Base-by-base conservation (phyloP, 257 asterid genomes). In the Solanum etuberosum region DNA sequence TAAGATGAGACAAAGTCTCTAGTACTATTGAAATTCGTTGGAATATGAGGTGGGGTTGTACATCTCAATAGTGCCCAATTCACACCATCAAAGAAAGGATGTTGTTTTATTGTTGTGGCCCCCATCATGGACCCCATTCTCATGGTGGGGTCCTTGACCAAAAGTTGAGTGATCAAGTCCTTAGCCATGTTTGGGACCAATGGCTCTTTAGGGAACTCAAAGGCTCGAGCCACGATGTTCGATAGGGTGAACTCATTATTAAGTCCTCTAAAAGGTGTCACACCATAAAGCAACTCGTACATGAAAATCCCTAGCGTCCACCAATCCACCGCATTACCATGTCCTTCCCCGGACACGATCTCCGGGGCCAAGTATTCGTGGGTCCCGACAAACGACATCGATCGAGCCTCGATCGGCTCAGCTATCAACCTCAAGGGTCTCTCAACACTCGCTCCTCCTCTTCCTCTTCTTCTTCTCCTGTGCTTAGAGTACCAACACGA, bases 61-160 rank as follows among this genome's bases (percentile, higher is more conserved):
- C 93, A 90, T 90, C 98, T 92, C 91, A 95, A 90, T 40, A 94
- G 88, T 85, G 98, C 95, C 96, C 98, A 95, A 89, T 95, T 94
- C 61, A 95, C 96, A 90, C 95, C 93, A 85, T 89, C 90, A 90
- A 95, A 95, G 88, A 94, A 95, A 0, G 93, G 89, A 73, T 94
- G 98, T 63, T 90, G 93, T 92, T 94, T 95, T 82, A 95, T 89
- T 25, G 98, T 91, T 6, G 95, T 63, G 11, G 96, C 97, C n/a
- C 98, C 98, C 91, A 92, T 88, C 43, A 51, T 88, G 23, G 96
- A 92, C 84, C 98, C 98, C 98, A 94, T 91, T 85, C 98, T 93
- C 93, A 90, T 91, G 29, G 81, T 87, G 13, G 98, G 95, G 31
- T 93, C 94, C 91, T 94, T 94, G 83, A 87, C 90, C 89, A 95